phyloP scores from a whole-genome alignment of 176 grass and related monocot species.

The Oryza coarctata region DNA sequence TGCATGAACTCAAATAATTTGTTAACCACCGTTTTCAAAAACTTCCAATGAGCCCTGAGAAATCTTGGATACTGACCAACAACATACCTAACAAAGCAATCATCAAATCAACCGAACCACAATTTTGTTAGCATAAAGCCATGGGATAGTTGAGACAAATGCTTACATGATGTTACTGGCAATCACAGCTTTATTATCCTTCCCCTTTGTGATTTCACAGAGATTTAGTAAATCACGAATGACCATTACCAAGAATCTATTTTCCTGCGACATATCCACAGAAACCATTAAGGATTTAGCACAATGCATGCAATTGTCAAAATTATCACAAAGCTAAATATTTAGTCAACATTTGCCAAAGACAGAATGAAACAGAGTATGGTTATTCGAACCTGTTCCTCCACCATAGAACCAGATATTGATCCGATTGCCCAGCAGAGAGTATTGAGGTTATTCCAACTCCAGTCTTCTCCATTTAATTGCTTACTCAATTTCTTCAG shows the following conservation, averaged over 20 bases:
- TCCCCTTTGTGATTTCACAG: constrained; percentile 98
- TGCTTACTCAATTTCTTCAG: constrained; percentile 93
- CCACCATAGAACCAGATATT: constrained; percentile 99
- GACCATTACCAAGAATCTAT: constrained; percentile 98
- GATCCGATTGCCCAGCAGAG: constrained; percentile 99
- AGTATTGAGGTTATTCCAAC: constrained; percentile 99
- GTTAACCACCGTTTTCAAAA: constrained; percentile 97
- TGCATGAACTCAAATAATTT: constrained; percentile 99
- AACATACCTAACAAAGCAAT: constrained; percentile 74
- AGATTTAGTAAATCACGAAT: constrained; percentile 98
- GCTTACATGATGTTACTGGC: constrained; percentile 98
- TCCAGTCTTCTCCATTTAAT: constrained; percentile 99
- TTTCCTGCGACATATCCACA: constrained; percentile 62
- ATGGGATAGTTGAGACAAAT: constrained; percentile 8
- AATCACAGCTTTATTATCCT: constrained; percentile 99
- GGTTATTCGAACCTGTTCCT: constrained; percentile 76
- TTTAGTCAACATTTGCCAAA: not conserved
- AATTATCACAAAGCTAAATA: not conserved
- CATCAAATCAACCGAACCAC: constrained; percentile 23
- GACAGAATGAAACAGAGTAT: constrained; percentile 1
- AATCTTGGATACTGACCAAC: constrained; percentile 99
- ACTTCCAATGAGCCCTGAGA: constrained; percentile 99
- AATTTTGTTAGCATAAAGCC: constrained; percentile 4
- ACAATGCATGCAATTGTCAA: not conserved
- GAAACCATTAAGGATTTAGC: constrained; percentile 1